A percentile compares a stretch with the other conserved stretches of the same genome.
Conservation (phyloP, 164 flowering plant genomes). For the Malania oleifera region DNA sequence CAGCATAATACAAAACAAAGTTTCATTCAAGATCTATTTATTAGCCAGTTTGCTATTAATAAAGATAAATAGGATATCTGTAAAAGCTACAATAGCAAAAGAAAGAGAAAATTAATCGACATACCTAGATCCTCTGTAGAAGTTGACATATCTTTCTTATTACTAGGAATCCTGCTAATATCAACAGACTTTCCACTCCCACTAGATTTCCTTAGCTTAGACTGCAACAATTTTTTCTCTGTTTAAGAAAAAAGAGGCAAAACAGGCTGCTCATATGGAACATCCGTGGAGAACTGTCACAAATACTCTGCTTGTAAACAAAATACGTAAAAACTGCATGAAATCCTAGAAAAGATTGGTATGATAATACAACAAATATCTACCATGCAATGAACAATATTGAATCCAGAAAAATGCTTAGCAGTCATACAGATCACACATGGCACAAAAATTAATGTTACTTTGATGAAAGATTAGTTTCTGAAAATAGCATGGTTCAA, state of each 20-base stretch:
- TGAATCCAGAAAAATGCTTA: no score
- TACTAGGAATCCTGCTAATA: constrained; percentile 21
- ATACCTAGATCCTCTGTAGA: constrained; percentile 78
- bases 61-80: no score
- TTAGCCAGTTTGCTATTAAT: no score
- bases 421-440: no score
- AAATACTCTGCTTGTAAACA: neutral
- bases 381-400: neutral
- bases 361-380: neutral
- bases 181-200: constrained; percentile 38
- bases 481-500: no score
- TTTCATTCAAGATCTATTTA: no score
- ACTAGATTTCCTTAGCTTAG: constrained; percentile 65
- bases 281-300: neutral
- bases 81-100: no score
- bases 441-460: no score
- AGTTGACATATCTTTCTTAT: constrained; percentile 55
- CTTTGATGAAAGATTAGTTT: no score
- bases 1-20: no score
- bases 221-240: constrained; percentile 78
- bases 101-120: no score
- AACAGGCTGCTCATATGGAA: neutral
- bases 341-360: neutral
- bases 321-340: neutral
- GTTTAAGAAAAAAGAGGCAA: constrained; percentile 15